Percentiles rank a stretch among this genome's conserved stretches.
These are phyloP conservation scores for Boeremia exigua DNA, from an alignment of 2,329 filamentous ascomycete genomes.

Conservation along the genomic window DNA sequence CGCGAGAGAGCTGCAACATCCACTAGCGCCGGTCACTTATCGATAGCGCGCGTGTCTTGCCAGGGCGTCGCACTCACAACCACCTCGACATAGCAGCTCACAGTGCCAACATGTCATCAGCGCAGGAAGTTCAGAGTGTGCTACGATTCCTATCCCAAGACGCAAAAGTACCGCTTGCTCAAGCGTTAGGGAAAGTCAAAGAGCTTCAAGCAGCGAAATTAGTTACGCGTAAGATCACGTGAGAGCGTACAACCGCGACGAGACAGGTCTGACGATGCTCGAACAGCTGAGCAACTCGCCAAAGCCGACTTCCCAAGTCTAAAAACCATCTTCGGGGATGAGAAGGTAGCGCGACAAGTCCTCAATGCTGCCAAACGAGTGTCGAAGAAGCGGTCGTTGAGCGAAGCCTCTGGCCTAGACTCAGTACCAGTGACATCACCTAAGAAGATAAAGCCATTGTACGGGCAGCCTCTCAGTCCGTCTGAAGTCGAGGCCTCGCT, in stretches of 20 bases:
- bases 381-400: slow-evolving; percentile 60
- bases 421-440: slow-evolving; percentile 32
- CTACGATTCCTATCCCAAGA: slow-evolving; percentile 66
- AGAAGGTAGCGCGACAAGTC: slow-evolving; percentile 63
- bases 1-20: slow-evolving; percentile 5
- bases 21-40: slow-evolving; percentile 16
- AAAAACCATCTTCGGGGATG: slow-evolving; percentile 55
- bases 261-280: slow-evolving; percentile 18
- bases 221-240: slow-evolving; percentile 55
- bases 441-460: slow-evolving; percentile 45
- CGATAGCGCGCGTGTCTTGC: slow-evolving; percentile 22
- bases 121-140: slow-evolving; percentile 53
- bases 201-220: slow-evolving; percentile 60
- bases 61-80: not conserved
- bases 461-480: slow-evolving; percentile 49
- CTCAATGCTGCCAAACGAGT: slow-evolving; percentile 63
- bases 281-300: slow-evolving; percentile 55
- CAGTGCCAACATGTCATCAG: slow-evolving; percentile 35
- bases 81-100: not conserved
- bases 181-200: slow-evolving; percentile 62
- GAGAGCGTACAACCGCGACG: slow-evolving; percentile 27
- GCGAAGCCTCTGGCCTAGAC: slow-evolving; percentile 24
- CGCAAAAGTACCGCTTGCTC: slow-evolving; percentile 61
- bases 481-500: slow-evolving; percentile 69
- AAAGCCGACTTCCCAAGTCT: slow-evolving; percentile 55